Conservation (phyloP, 768 basidiomycete species). For the Hericium rajendrae region DNA sequence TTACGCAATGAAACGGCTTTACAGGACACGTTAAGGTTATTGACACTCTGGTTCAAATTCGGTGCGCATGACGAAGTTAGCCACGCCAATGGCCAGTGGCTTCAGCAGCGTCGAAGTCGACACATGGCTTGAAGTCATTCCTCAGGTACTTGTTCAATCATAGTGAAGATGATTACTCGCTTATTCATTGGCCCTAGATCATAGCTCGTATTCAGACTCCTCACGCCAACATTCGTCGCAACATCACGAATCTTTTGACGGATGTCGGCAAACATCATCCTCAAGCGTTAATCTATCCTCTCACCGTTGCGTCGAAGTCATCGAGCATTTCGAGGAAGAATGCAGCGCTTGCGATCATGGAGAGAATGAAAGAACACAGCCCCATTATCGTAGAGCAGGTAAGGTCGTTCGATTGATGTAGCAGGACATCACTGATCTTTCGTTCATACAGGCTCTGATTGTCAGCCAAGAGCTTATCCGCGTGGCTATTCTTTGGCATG, state of each 20-base stretch:
- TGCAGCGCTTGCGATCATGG: conserved; percentile 82
- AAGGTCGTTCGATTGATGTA: conserved; percentile 3
- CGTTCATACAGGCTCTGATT: conserved; percentile 52
- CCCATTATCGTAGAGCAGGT: conserved; percentile 81
- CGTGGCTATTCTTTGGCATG: conserved; percentile 97
- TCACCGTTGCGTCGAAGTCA: conserved; percentile 95
- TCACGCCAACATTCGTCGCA: conserved; percentile 72
- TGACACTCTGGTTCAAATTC: conserved; percentile 98
- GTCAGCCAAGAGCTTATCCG: conserved; percentile 94
- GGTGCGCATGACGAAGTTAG: conserved; percentile 86
- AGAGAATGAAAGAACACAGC: conserved; percentile 89
- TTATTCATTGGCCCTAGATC: conserved; percentile 44
- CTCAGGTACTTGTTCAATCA: conserved; percentile 51
- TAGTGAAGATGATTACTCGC: not conserved
- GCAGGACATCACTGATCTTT: conserved; percentile 2
- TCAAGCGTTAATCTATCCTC: conserved; percentile 90
- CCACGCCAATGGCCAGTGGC: conserved; percentile 79
- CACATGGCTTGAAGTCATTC: conserved; percentile 98
- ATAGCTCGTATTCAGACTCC: conserved; percentile 98
- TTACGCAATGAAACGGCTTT: conserved; percentile 84
- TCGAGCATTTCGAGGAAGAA: conserved; percentile 73
- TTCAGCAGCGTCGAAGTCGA: conserved; percentile 89
- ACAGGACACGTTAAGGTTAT: conserved; percentile 85
- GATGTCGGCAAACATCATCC: conserved; percentile 96
- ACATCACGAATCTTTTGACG: conserved; percentile 79